Percentiles rank a stretch among this genome's conserved stretches.
These are phyloP conservation scores for Lactarius pseudohatsudake DNA, from an alignment of 768 basidiomycete genomes.

Conservation along the genomic window DNA sequence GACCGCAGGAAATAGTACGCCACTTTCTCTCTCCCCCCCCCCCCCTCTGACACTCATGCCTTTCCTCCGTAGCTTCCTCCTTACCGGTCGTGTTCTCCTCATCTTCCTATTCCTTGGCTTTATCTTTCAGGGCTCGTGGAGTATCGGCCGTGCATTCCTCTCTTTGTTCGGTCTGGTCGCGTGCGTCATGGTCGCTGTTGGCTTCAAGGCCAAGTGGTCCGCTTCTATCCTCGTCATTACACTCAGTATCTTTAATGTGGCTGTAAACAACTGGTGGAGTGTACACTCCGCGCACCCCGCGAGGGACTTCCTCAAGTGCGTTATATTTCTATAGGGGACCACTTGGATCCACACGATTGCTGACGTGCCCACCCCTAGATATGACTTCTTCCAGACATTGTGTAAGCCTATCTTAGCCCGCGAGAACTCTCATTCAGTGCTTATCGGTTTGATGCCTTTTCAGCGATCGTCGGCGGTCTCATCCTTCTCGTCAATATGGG, in stretches of 20 bases:
- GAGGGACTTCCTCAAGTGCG: constrained; percentile 93
- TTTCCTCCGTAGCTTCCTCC: constrained; percentile 71
- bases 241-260: constrained; percentile 93
- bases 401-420: constrained; percentile 43
- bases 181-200: constrained; percentile 94
- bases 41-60: constrained; percentile 14
- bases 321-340: neutral
- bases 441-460: constrained; percentile 16
- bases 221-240: constrained; percentile 93
- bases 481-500: constrained; percentile 98
- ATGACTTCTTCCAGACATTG: constrained; percentile 99
- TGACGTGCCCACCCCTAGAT: constrained; percentile 50
- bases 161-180: constrained; percentile 89
- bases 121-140: constrained; percentile 92
- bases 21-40: constrained; percentile 5
- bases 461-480: constrained; percentile 94
- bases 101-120: constrained; percentile 99
- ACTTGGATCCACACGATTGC: constrained; percentile 10
- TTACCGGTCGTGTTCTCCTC: constrained; percentile 93
- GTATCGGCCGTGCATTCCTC: constrained; percentile 78
- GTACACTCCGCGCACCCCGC: constrained; percentile 91
- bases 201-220: constrained; percentile 99
- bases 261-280: constrained; percentile 99
- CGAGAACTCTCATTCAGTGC: neutral
- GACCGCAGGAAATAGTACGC: constrained; percentile 97